Evolutionary conservation across 306 rosid genomes (phyloP), one percentile per base, ranked within the genome.

Genomic region (Malus fusca): DNA sequence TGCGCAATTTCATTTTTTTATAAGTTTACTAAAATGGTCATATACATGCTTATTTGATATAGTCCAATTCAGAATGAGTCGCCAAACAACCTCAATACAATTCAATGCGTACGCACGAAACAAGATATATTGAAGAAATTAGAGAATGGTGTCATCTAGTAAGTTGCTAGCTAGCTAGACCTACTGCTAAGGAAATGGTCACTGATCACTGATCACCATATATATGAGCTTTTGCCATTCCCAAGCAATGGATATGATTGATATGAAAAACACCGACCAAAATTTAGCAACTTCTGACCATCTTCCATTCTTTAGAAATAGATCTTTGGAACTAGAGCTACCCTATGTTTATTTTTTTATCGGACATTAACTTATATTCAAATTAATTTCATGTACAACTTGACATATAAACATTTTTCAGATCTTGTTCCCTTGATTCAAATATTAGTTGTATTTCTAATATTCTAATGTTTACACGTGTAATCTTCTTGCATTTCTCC

Each of bases 391-490:
- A 26, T 5, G 68, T 63, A 76, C 85, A 80, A 69, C 80, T 82
- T 79, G 75, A 84, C 88, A 86, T 68, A 81, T 72, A 87, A 86
- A 87, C 88, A 89, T 79, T 72, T 58, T 35, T 68, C 73, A 60
- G 85, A 88, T 88, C 80, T 58, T 89, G 97, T 85, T 87, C 90
- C 93, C 92, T 85, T n/a, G 81, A 75, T 76, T 83, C 69, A 75
- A 80, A 64, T 69, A 85, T 80, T 81, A 75, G 88, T 75, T 87
- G 90, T 84, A 85, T 83, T 85, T 65, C 75, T 55, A 63, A 77
- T 89, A 81, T 82, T 83, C 78, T 85, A 86, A 44, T 69, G 71
- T 75, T 74, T 74, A 75, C 88, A 77, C 86, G 84, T 83, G 84
- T 62, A 68, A 25, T 17, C 80, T 79, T 71, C 80, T 31, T 69